Evolutionary conservation across 495 filamentous ascomycete species (phyloP).

Genomic region (Neurospora hispaniola): DNA sequence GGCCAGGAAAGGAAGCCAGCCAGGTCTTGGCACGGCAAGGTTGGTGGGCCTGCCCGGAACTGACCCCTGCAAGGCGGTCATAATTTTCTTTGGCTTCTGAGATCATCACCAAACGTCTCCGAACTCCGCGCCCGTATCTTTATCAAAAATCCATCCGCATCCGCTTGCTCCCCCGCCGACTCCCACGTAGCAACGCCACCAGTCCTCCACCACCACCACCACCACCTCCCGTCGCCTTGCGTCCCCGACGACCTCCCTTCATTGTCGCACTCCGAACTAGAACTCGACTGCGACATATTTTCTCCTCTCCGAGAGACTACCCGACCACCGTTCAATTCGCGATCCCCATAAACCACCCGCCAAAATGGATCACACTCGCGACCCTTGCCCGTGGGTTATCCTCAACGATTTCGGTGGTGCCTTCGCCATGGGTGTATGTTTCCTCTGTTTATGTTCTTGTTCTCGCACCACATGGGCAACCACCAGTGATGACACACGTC

Average conservation of each 20-base stretch:
- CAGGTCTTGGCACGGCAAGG: not conserved
- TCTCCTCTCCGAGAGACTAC: not conserved
- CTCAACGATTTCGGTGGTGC: conserved; percentile 95
- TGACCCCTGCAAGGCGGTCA: conserved; percentile 5
- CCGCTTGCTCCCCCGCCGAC: not conserved
- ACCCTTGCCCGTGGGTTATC: conserved; percentile 94
- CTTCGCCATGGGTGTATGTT: conserved; percentile 89
- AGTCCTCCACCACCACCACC: not conserved
- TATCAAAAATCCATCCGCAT: not conserved
- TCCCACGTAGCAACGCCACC: not conserved
- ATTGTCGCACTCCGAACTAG: not conserved
- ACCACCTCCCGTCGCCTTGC: not conserved
- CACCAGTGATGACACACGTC: not conserved
- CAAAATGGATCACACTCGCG: conserved; percentile 70
- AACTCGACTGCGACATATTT: not conserved
- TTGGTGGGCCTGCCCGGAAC: conserved; percentile 3
- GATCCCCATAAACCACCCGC: conserved; percentile 8
- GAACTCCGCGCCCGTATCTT: conserved; percentile 4
- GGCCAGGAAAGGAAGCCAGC: not conserved
- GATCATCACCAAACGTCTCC: conserved; percentile 9
- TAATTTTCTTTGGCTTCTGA: conserved; percentile 14
- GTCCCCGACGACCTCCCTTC: not conserved
- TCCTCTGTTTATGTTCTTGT: not conserved
- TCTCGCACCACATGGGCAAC: conserved; percentile 3
- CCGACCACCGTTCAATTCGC: not conserved